Evolutionary conservation across 805 yeast species (phyloP).

Genomic region (Candida tibetensis): DNA sequence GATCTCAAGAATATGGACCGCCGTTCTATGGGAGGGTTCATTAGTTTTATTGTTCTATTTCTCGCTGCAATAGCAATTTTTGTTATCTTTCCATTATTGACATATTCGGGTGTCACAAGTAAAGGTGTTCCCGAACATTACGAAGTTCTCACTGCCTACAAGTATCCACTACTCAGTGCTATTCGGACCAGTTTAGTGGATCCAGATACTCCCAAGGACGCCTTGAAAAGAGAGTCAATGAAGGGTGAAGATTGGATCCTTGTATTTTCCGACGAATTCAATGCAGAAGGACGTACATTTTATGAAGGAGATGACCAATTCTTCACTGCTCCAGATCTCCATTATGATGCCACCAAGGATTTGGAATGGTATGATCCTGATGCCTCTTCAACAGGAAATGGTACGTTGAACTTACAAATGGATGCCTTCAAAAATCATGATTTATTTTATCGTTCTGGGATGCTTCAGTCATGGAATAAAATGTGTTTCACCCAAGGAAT

Average conservation of each 20-base stretch:
- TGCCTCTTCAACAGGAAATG: constrained; percentile 39
- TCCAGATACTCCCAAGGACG: constrained; percentile 40
- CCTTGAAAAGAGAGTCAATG: constrained; percentile 17
- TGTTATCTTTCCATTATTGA: constrained; percentile 76
- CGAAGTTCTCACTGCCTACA: constrained; percentile 46
- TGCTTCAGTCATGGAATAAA: constrained; percentile 91
- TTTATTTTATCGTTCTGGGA: constrained; percentile 81
- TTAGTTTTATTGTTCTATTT: constrained; percentile 56
- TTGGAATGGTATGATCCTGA: constrained; percentile 47
- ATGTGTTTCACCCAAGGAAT: constrained; percentile 84
- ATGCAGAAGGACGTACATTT: constrained; percentile 43
- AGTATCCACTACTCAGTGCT: constrained; percentile 37
- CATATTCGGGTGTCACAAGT: constrained; percentile 67
- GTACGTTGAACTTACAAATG: constrained; percentile 33
- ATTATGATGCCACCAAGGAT: constrained; percentile 43
- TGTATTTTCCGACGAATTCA: constrained; percentile 42
- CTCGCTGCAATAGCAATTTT: constrained; percentile 70
- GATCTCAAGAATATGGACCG: constrained; percentile 68
- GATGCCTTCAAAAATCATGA: constrained; percentile 56
- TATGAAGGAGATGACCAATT: constrained; percentile 46
- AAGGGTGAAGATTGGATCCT: constrained; percentile 34
- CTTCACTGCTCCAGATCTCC: constrained; percentile 38
- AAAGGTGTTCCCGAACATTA: constrained; percentile 27
- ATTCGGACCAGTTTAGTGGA: constrained; percentile 36
- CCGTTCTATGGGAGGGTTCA: constrained; percentile 56